Conservation (phyloP, 129 eudicot genomes). For the Arctium lappa region DNA sequence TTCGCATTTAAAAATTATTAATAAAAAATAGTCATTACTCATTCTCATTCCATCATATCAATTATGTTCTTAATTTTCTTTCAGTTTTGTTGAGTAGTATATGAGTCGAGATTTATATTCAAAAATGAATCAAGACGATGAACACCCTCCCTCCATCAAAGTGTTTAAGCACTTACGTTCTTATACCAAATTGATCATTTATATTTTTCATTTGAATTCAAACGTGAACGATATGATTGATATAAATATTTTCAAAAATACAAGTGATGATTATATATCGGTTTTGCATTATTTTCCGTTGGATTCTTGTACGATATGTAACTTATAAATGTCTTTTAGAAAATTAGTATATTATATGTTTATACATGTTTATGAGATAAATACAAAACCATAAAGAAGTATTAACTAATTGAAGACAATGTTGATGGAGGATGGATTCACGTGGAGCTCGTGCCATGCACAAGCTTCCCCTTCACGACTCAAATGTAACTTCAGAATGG, state of each 20-base stretch:
- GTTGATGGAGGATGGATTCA: not conserved
- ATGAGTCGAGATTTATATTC: not conserved
- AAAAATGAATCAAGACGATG: not conserved
- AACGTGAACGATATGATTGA: not conserved
- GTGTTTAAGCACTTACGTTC: no score
- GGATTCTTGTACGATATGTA: not conserved
- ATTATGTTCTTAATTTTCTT: no score
- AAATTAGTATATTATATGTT: not conserved
- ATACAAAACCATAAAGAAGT: not conserved
- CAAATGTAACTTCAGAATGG: not conserved
- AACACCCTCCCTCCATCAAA: not conserved
- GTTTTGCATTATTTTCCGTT: not conserved
- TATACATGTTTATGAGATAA: not conserved
- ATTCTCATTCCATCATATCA: not conserved
- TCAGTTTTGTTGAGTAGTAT: not conserved
- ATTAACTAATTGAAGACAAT: not conserved
- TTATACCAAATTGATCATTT: no score
- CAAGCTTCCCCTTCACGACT: not conserved
- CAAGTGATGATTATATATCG: not conserved
- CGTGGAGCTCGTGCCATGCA: slow-evolving; percentile 13
- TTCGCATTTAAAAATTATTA: not conserved
- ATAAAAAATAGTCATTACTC: no score
- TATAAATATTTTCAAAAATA: no score
- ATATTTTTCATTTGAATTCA: not conserved
- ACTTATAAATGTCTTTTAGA: not conserved